Evolutionary conservation across 371 early-diverging fungal genomes (phyloP).

Genomic region (Mucor saturninus): DNA sequence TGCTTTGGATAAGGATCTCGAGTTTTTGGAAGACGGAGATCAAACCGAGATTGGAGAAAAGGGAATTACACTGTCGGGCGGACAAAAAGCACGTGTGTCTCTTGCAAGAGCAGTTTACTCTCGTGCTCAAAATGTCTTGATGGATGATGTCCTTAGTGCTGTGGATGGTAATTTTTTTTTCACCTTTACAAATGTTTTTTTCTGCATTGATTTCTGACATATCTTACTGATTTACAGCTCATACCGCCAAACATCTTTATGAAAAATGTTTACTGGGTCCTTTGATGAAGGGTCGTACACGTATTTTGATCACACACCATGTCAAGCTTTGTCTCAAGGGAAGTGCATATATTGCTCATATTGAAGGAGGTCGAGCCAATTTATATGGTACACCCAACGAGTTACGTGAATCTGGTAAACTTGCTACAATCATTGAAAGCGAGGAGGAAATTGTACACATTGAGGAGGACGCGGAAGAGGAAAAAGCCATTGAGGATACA

Average conservation of each 20-base stretch:
- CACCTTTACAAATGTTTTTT: constrained; percentile 14
- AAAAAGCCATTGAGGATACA: constrained; percentile 30
- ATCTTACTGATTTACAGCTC: constrained; percentile 37
- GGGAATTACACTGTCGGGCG: constrained; percentile 88
- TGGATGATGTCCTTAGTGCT: constrained; percentile 84
- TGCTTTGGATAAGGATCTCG: constrained; percentile 81
- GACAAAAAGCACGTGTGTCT: constrained; percentile 78
- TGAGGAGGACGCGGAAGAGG: constrained; percentile 21
- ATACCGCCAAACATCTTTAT: constrained; percentile 84
- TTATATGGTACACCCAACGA: constrained; percentile 51
- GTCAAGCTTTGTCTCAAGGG: constrained; percentile 76
- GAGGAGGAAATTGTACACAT: constrained; percentile 27
- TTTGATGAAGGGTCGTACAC: constrained; percentile 75
- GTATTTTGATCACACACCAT: constrained; percentile 87
- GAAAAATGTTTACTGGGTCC: constrained; percentile 68
- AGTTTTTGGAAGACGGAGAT: constrained; percentile 82
- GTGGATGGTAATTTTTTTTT: constrained; percentile 59
- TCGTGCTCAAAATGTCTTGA: constrained; percentile 65
- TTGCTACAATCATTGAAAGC: constrained; percentile 48
- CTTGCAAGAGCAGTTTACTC: constrained; percentile 84
- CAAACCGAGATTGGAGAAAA: constrained; percentile 89
- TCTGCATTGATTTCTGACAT: constrained; percentile 39
- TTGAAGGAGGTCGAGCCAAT: constrained; percentile 63
- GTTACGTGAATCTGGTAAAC: constrained; percentile 52
- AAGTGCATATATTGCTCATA: constrained; percentile 69